Conservation (phyloP, 108 stramenopile genomes). For the Cyclotella kingstonii region DNA sequence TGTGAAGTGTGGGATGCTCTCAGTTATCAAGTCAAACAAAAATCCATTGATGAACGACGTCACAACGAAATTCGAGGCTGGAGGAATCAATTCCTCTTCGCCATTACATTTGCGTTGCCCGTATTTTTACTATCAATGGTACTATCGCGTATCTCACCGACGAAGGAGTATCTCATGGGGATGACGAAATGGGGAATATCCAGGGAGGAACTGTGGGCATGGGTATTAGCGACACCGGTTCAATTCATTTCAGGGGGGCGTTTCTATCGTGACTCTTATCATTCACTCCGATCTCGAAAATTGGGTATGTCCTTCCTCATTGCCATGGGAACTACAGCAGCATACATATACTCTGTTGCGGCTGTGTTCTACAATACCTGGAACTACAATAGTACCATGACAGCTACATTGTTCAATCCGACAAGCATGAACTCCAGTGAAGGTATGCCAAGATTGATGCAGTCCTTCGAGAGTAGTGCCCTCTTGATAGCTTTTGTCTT, state of each 20-base stretch:
- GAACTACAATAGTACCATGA: neutral
- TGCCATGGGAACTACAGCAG: conserved; percentile 76
- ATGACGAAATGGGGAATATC: conserved; percentile 20
- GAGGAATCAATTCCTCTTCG: conserved; percentile 48
- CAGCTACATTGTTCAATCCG: too few relatives aligned
- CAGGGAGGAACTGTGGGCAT: conserved; percentile 50
- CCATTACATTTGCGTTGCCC: conserved; percentile 47
- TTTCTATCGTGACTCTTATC: conserved; percentile 72
- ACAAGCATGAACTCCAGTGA: conserved; percentile 1
- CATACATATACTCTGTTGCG: conserved; percentile 68
- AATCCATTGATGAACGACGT: conserved; percentile 38
- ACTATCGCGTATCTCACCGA: conserved; percentile 21
- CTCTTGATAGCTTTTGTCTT: conserved; percentile 73
- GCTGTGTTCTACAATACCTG: conserved; percentile 43
- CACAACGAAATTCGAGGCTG: conserved; percentile 39
- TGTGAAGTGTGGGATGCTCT: conserved; percentile 31
- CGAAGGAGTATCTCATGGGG: conserved; percentile 21
- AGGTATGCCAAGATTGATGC: conserved; percentile 39
- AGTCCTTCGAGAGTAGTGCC: conserved; percentile 75
- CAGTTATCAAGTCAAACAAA: conserved; percentile 44
- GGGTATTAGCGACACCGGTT: conserved; percentile 72
- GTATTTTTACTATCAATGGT: conserved; percentile 60
- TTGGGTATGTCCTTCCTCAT: conserved; percentile 86
- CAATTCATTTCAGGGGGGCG: conserved; percentile 74
- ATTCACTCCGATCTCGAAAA: conserved; percentile 48